These are phyloP conservation scores for Leishmania martiniquensis DNA, from an alignment of 208 protist species.

Conservation along the genomic window DNA sequence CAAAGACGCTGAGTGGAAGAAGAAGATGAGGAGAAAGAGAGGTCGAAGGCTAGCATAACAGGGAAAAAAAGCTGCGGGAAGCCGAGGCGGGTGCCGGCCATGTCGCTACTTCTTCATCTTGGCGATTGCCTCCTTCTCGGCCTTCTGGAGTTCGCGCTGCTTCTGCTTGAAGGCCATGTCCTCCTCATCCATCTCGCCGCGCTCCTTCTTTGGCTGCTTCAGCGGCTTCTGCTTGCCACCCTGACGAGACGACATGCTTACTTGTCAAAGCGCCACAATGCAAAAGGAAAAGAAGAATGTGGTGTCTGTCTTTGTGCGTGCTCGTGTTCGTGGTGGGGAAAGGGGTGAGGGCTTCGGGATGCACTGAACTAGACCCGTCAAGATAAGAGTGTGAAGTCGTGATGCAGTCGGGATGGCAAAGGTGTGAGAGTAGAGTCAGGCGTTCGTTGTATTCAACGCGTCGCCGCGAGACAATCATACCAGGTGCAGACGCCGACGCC, in stretches of 20 bases:
- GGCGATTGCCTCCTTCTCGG: constrained; percentile 87
- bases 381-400: background rate
- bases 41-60: background rate
- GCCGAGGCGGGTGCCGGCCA: background rate
- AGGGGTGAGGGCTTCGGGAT: background rate
- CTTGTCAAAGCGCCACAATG: background rate
- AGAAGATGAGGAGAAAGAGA: background rate
- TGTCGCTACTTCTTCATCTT: constrained; percentile 77
- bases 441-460: background rate
- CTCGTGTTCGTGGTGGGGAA: too few relatives aligned
- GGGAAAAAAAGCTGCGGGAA: too few relatives aligned
- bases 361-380: background rate
- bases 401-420: background rate
- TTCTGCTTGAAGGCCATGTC: constrained; percentile 81
- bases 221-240: constrained; percentile 92
- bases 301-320: too few relatives aligned
- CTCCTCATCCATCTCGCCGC: constrained; percentile 64
- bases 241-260: constrained; percentile 79
- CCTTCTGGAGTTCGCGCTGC: constrained; percentile 83
- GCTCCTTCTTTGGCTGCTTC: constrained; percentile 89
- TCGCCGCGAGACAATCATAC: background rate
- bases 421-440: background rate
- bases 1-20: background rate
- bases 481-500: background rate
- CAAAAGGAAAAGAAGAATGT: background rate